A percentile compares a stretch with the other conserved stretches of the same genome.
Evolutionary conservation across 352 stramenopile species (phyloP).

Genomic region (Blastocystis sp.): DNA sequence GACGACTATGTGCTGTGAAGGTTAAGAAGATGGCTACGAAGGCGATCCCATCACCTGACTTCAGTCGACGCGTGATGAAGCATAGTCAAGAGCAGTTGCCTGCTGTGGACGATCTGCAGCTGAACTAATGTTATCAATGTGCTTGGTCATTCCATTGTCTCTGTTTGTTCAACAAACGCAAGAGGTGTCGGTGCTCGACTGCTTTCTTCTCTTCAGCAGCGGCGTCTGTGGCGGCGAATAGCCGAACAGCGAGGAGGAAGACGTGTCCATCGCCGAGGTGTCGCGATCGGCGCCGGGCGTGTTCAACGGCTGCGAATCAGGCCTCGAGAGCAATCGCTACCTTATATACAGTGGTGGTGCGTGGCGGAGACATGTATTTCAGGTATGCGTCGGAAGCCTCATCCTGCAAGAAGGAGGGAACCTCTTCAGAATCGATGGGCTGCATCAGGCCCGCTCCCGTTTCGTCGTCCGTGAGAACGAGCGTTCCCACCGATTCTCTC

Average conservation of each 20-base stretch:
- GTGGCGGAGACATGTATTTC: conserved; percentile 59
- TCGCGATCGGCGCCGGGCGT: conserved; percentile 46
- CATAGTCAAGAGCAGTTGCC: conserved; percentile 41
- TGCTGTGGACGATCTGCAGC: conserved; percentile 8
- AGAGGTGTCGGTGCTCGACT: not conserved
- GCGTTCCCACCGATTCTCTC: conserved; percentile 52
- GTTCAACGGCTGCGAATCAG: conserved; percentile 31
- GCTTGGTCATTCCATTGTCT: no score
- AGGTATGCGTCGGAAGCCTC: conserved; percentile 42
- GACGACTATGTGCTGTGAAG: conserved; percentile 56
- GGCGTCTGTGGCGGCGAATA: conserved; percentile 47
- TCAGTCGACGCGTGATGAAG: conserved; percentile 67
- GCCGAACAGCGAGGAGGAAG: conserved; percentile 37
- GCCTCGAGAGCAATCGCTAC: not conserved
- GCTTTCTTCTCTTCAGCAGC: conserved; percentile 38
- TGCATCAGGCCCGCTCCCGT: not conserved
- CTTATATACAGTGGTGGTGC: conserved; percentile 64
- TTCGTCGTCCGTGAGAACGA: conserved; percentile 58
- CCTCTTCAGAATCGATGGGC: not conserved
- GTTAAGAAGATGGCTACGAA: conserved; percentile 73
- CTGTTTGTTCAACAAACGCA: conserved; percentile 48
- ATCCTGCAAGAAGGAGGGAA: not conserved
- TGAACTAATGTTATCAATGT: conserved; percentile 51
- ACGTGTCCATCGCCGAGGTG: conserved; percentile 65
- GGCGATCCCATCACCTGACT: conserved; percentile 68